These are phyloP conservation scores for Penicillium soppii DNA, from an alignment of 495 filamentous ascomycete genomes.

Conservation along the genomic window DNA sequence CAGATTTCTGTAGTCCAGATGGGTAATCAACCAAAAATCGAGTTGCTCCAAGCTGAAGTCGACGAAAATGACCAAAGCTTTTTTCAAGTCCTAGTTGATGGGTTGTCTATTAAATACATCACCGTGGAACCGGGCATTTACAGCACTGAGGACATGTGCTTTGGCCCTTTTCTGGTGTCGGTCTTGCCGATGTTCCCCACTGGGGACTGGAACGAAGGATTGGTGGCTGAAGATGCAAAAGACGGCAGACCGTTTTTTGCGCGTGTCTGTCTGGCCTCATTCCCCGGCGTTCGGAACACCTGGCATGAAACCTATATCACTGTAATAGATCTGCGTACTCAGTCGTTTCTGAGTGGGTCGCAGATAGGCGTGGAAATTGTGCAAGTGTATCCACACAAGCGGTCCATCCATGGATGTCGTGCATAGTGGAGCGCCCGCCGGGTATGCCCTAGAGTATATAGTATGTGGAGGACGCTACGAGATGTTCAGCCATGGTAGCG, in stretches of 20 bases:
- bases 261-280: constrained; percentile 11
- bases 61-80: constrained; percentile 28
- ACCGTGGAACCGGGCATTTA: constrained; percentile 33
- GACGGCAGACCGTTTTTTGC: constrained; percentile 22
- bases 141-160: constrained; percentile 33
- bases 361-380: too few species aligned
- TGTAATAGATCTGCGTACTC: too few species aligned
- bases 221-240: constrained; percentile 16
- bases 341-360: too few species aligned
- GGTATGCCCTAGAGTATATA: too few species aligned
- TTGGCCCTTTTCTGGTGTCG: constrained; percentile 23
- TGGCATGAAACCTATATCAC: constrained; percentile 30
- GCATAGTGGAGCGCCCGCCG: too few species aligned
- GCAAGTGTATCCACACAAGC: too few species aligned
- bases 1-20: too few species aligned
- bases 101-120: constrained; percentile 32
- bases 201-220: constrained; percentile 29
- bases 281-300: constrained; percentile 20
- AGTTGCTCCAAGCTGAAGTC: constrained; percentile 28
- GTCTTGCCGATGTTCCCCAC: constrained; percentile 19
- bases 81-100: constrained; percentile 31
- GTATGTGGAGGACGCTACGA: too few species aligned
- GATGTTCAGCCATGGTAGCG: too few species aligned
- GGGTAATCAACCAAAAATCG: constrained; percentile 15
- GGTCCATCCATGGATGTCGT: too few species aligned